Conservation (phyloP, 495 filamentous ascomycete species). For the Thermochaetoides thermophila region DNA sequence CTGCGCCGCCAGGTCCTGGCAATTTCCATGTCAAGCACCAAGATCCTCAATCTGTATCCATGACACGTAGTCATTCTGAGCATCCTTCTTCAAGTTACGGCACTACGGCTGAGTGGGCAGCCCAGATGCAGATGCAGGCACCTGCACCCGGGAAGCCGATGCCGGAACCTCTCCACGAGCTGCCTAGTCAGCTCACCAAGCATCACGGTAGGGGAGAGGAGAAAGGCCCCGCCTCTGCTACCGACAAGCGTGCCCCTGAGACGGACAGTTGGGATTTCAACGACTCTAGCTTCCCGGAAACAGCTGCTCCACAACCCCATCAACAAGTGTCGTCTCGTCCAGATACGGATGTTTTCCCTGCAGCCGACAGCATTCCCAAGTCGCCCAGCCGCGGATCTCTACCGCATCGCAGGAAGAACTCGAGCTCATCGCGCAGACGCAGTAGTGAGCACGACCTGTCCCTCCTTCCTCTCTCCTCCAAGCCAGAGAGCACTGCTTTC, state of each 20-base stretch:
- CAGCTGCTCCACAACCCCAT: slow-evolving; percentile 21
- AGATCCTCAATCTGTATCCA: slow-evolving; percentile 27
- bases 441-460: slow-evolving; percentile 40
- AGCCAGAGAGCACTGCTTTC: slow-evolving; percentile 55
- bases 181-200: slow-evolving; percentile 5
- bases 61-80: slow-evolving; percentile 21
- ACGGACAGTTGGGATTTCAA: slow-evolving; percentile 87
- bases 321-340: slow-evolving; percentile 39
- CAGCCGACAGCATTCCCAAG: slow-evolving; percentile 64
- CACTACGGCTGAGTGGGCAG: slow-evolving; percentile 34
- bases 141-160: slow-evolving; percentile 40
- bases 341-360: slow-evolving; percentile 74
- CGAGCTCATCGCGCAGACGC: slow-evolving; percentile 44
- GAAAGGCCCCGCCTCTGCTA: slow-evolving; percentile 10
- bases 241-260: slow-evolving; percentile 31
- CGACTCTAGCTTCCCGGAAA: slow-evolving; percentile 44
- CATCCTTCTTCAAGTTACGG: slow-evolving; percentile 18
- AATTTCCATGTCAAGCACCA: slow-evolving; percentile 23
- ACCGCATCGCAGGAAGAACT: slow-evolving; percentile 71
- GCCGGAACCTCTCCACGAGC: too few relatives aligned
- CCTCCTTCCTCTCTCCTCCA: slow-evolving; percentile 28
- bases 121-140: slow-evolving; percentile 21
- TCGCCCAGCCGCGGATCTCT: slow-evolving; percentile 59
- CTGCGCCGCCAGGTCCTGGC: slow-evolving; percentile 25
- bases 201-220: slow-evolving; percentile 21